phyloP scores from a whole-genome alignment of 129 eudicot species.

The Artemisia annua region DNA sequence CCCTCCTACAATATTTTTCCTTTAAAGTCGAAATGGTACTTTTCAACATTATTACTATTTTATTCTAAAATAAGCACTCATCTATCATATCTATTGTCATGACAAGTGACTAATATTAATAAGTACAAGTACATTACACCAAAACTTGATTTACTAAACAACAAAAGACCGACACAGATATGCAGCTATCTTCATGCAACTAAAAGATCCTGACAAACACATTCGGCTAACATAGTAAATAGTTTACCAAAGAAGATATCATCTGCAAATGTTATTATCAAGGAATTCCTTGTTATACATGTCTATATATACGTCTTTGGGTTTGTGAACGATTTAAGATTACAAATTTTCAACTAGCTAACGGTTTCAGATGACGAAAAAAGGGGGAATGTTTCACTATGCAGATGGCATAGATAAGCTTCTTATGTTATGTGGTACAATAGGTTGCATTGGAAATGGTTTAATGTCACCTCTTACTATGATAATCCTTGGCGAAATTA shows the following conservation, averaged over 20 bases:
- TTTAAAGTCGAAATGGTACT: background rate
- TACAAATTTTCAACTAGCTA: background rate
- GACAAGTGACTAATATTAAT: slow-evolving; percentile 13
- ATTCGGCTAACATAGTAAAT: background rate
- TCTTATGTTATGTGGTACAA: slow-evolving; percentile 59
- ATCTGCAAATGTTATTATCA: slow-evolving; percentile 2
- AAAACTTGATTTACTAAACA: slow-evolving; percentile 10
- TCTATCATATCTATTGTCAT: slow-evolving; percentile 25
- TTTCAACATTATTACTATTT: background rate
- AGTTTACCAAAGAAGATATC: slow-evolving; percentile 2
- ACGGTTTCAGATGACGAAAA: slow-evolving; percentile 36
- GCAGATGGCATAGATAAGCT: slow-evolving; percentile 65
- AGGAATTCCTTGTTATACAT: background rate
- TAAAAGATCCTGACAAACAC: slow-evolving; percentile 22
- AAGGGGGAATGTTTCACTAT: slow-evolving; percentile 48
- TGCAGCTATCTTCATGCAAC: background rate
- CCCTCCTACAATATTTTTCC: background rate
- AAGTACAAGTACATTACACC: slow-evolving; percentile 16
- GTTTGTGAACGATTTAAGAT: background rate
- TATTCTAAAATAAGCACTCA: background rate
- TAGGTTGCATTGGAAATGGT: slow-evolving; percentile 65
- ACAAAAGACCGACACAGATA: slow-evolving; percentile 2
- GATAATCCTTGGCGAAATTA: slow-evolving; percentile 45
- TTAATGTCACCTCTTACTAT: slow-evolving; percentile 57
- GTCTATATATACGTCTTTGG: background rate